Evolutionary conservation across 2,329 filamentous ascomycete species (phyloP).

Genomic region (Pseudocercospora macadamiae): DNA sequence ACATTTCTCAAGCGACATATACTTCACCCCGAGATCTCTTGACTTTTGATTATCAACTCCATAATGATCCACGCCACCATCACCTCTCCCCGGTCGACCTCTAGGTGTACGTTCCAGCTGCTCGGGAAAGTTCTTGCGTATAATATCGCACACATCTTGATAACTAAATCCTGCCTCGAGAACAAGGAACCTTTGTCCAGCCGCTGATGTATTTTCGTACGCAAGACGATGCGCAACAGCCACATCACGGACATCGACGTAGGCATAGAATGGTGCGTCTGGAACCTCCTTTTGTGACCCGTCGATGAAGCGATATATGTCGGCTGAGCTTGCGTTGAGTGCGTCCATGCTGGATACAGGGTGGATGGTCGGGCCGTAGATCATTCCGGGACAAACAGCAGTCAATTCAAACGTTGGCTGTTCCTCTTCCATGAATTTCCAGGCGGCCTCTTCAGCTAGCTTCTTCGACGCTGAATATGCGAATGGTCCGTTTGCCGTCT

Average conservation of each 20-base stretch:
- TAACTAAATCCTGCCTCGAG: background rate
- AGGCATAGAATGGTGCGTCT: background rate
- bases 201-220: background rate
- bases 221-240: constrained; percentile 10
- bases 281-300: background rate
- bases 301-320: constrained; percentile 2
- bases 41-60: constrained; percentile 4
- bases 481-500: background rate
- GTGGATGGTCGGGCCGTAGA: constrained; percentile 8
- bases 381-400: constrained; percentile 4
- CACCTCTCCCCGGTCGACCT: background rate
- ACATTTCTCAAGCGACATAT: constrained; percentile 5
- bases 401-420: constrained; percentile 5
- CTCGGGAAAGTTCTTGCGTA: constrained; percentile 4
- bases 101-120: background rate
- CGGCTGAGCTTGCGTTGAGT: constrained; percentile 8
- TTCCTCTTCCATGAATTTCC: constrained; percentile 9
- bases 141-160: background rate
- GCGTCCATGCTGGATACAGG: background rate
- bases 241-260: constrained; percentile 8
- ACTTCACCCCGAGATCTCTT: background rate
- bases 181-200: constrained; percentile 6
- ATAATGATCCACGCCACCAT: constrained; percentile 1
- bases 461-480: constrained; percentile 10
- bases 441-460: constrained; percentile 13